Percentiles rank a stretch among this genome's conserved stretches.
Conservation (phyloP, 2,329 filamentous ascomycete species). For the Colletotrichum sp. region DNA sequence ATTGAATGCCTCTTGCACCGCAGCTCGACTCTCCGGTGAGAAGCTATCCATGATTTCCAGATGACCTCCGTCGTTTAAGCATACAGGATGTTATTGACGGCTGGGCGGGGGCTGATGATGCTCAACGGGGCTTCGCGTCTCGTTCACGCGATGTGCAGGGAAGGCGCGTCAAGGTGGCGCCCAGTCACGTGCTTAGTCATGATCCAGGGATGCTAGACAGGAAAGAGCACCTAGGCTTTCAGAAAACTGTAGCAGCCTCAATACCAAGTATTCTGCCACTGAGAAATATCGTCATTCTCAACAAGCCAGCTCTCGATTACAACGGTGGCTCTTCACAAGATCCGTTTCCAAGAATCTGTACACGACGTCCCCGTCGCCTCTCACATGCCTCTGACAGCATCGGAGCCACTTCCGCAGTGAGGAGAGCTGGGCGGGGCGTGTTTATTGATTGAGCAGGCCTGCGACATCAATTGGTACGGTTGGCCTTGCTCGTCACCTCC, state of each 20-base stretch:
- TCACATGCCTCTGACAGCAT: background rate
- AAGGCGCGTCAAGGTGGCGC: background rate
- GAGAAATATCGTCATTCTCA: background rate
- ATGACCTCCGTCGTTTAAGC: background rate
- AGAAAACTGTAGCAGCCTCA: background rate
- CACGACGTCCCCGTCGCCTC: background rate
- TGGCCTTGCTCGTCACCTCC: background rate
- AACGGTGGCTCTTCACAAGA: background rate
- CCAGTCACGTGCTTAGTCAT: background rate
- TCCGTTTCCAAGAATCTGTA: background rate
- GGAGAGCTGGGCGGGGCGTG: background rate
- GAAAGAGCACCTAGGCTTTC: background rate
- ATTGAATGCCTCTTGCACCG: conserved; percentile 44
- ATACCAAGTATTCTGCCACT: background rate
- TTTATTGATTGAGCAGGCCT: background rate
- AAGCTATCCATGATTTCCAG: conserved; percentile 39
- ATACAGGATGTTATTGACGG: background rate
- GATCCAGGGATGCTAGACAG: background rate
- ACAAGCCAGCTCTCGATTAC: background rate
- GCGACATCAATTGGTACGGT: conserved; percentile 4
- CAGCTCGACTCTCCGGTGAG: conserved; percentile 42
- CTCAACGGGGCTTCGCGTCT: background rate
- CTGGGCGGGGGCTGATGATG: background rate
- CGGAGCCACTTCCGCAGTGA: background rate
- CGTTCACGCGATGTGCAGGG: background rate